Conservation (phyloP, 495 filamentous ascomycete species). For the Pyrenula massariospora region DNA sequence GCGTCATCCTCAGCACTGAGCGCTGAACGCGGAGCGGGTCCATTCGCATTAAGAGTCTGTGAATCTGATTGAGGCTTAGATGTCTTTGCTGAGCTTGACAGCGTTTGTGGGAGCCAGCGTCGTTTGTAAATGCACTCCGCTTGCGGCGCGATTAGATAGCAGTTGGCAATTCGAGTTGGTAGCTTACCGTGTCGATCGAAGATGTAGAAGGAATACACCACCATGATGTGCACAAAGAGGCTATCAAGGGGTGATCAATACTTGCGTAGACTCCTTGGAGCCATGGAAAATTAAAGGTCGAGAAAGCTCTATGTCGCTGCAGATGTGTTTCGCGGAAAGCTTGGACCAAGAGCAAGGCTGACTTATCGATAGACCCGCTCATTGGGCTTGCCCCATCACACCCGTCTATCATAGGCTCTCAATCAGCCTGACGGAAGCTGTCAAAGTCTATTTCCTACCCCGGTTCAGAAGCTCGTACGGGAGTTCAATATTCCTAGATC, state of each 20-base stretch:
- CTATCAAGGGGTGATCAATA: too few species aligned
- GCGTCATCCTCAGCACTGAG: conserved; percentile 74
- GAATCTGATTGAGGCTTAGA: conserved; percentile 19
- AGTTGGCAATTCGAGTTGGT: not conserved
- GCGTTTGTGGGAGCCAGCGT: conserved; percentile 51
- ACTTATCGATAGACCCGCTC: not conserved
- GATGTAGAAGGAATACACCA: conserved; percentile 95
- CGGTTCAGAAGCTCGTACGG: too few species aligned
- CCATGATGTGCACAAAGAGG: conserved; percentile 41
- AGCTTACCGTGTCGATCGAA: conserved; percentile 90
- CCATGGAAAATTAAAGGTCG: too few species aligned
- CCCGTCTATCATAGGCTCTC: not conserved
- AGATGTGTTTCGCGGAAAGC: too few species aligned
- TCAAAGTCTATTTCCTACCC: too few species aligned
- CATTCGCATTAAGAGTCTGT: conserved; percentile 19
- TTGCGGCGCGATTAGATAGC: conserved; percentile 18
- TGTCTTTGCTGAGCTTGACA: conserved; percentile 27
- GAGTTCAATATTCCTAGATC: too few species aligned
- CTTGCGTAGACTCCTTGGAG: too few species aligned
- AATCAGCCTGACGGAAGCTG: not conserved
- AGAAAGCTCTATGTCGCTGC: too few species aligned
- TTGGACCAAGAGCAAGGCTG: not conserved
- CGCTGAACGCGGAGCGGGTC: conserved; percentile 26
- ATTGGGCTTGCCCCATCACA: too few species aligned
- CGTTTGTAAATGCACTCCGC: conserved; percentile 97